Evolutionary conservation across 169 alveolate genomes (phyloP), one percentile per base, ranked within the genome.

Genomic region (Cryptosporidium ryanae): DNA sequence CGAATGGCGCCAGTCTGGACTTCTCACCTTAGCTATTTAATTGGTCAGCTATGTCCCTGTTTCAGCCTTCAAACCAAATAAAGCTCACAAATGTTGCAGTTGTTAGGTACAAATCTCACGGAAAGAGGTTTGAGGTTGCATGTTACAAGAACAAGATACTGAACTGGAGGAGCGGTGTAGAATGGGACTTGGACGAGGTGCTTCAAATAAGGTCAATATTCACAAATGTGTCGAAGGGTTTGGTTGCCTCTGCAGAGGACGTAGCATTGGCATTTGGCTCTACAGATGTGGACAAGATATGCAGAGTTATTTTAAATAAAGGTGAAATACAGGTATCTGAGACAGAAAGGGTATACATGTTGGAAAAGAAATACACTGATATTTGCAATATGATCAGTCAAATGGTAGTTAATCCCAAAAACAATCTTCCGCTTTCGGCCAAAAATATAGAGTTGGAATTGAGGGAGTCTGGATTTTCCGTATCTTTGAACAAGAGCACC

Each of bases 71-170:
- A 23, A 94, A 95, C 23, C 97, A 96, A 92, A 97, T 96, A 34
- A 91, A 96, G 38, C 90, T 97, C 89, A 98, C 99, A 15, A 97
- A 98, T 76, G 99, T 97, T 31, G 99, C 99, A 55, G 92, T 96
- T 38, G 98, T 98, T 38, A 92, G 97, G 65, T 92, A 93, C 48
- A 96, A 95, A 90, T 83, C 90, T 17, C 93, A 94, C 46, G 98
- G 98, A 49, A 84, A 92, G 34, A 90, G 96, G 32, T 98, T 97
- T 84, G 99, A 98, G 90, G 92, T 98, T 27, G 99, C 99, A 44
- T 98, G 99, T 89, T 98, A 96, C 89, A 96, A 95, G 82, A 98
- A 98, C 84, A 98, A 98, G 87, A 96, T 97, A 7, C 91, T 94
- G 65, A 96, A 97, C 90, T 98, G 99, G 98, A 84, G 98, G 55